Evolutionary conservation across 2,329 filamentous ascomycete species (phyloP), one percentile per base, ranked within the genome.

Genomic region (Colletotrichum sublineola): DNA sequence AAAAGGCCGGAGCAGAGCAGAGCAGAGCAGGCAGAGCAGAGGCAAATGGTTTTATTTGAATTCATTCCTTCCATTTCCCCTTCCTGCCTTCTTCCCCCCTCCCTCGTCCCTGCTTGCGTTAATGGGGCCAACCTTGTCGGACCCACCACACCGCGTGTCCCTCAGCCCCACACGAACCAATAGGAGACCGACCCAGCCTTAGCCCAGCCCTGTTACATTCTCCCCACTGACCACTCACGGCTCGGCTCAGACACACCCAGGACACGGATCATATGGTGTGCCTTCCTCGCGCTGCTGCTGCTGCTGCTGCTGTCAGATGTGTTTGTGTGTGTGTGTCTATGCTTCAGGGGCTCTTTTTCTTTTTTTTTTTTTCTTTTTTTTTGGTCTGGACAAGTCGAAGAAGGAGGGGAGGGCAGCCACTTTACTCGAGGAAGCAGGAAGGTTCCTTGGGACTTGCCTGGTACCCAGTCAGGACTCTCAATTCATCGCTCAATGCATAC

Each of bases 341-440:
- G 69, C 69, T 72, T 72, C 69, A 72, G 69, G 69, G 69, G 69
- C 66, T 72, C 60, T 61, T 72, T 55, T 53, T 56, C 68, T 69
- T 53, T 61, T 72, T 71, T 50, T 40, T 53, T 61, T 72, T 50
- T 40, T 53, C n/a, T 53, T 61, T 72, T 71, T 50, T 40, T 53
- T 61, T 72, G 53, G 69, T 63, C 69, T 68, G 65, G 64, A 57
- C 33, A 15, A 40, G 33, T 31, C 52, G 55, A 11, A 14, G 50
- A 33, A 53, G 50, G 46, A 48, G 46, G 46, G 46, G 5, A 7
- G 46, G n/a, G 5, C 44, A 46, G 8, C 44, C 44, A 46, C 20
- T 7, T 31, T 29, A 52, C 2, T 31, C 50, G 29, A 52, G 6
- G 29, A 52, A 3, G 52, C 6, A 53, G n/a, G 24, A 31, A 38